These are phyloP conservation scores for Geosmithia flava DNA, from an alignment of 2,329 filamentous ascomycete species.

Conservation along the genomic window DNA sequence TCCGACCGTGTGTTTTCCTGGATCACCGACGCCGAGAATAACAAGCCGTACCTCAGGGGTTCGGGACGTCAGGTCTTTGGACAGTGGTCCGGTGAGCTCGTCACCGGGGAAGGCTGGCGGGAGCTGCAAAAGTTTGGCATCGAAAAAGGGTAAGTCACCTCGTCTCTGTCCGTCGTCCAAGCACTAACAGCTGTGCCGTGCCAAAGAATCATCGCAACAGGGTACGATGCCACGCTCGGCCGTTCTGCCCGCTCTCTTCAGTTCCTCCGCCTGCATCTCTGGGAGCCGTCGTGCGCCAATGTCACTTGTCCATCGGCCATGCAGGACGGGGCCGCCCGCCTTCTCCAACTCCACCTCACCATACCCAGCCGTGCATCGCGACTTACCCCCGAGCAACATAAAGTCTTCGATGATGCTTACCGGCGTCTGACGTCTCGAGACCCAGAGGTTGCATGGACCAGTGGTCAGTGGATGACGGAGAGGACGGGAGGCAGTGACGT, in stretches of 20 bases:
- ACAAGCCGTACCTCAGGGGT: slow-evolving; percentile 46
- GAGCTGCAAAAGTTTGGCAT: slow-evolving; percentile 47
- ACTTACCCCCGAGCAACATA: slow-evolving; percentile 15
- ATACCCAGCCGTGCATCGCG: slow-evolving; percentile 11
- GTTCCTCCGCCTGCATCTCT: slow-evolving; percentile 45
- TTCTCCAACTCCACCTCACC: slow-evolving; percentile 32
- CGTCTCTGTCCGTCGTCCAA: background rate
- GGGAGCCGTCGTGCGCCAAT: slow-evolving; percentile 44
- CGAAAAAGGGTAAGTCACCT: slow-evolving; percentile 30
- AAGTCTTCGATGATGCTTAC: slow-evolving; percentile 39
- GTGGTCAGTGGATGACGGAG: slow-evolving; percentile 71
- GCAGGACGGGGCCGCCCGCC: slow-evolving; percentile 48
- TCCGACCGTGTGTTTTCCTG: slow-evolving; percentile 40
- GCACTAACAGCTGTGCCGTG: background rate
- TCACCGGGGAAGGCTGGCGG: slow-evolving; percentile 56
- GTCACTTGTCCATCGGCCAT: slow-evolving; percentile 56
- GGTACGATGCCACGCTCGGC: slow-evolving; percentile 40
- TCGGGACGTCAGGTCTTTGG: slow-evolving; percentile 51
- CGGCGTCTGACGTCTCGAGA: slow-evolving; percentile 40
- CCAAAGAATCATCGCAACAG: slow-evolving; percentile 43
- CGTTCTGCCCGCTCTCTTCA: slow-evolving; percentile 44
- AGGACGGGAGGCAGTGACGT: slow-evolving; percentile 58
- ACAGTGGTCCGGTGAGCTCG: slow-evolving; percentile 41
- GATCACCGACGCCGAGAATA: slow-evolving; percentile 52
- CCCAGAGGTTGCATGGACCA: slow-evolving; percentile 46